These are phyloP conservation scores for Skeletonema costatum DNA, from an alignment of 108 stramenopile species.

Conservation along the genomic window DNA sequence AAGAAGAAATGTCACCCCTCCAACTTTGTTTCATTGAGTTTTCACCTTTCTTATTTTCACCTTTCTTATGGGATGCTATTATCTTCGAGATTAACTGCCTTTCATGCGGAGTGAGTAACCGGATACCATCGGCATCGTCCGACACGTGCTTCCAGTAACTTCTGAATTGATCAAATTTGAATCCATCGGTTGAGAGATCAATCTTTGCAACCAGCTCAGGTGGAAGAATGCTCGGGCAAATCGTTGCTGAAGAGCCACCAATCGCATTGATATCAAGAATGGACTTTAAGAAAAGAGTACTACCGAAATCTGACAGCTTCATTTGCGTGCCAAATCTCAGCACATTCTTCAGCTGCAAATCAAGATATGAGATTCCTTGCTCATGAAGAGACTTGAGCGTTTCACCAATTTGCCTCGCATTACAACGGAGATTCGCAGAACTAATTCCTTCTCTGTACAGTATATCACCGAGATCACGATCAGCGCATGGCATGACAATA, in stretches of 20 bases:
- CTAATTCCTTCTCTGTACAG: conserved; percentile 28
- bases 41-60: conserved; percentile 38
- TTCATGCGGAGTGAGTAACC: conserved; percentile 33
- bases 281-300: conserved; percentile 56
- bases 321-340: conserved; percentile 14
- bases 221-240: conserved; percentile 41
- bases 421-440: conserved; percentile 19
- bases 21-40: conserved; percentile 48
- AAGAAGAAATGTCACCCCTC: conserved; percentile 40
- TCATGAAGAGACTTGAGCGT: conserved; percentile 64
- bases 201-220: conserved; percentile 43
- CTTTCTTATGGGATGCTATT: conserved; percentile 48
- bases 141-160: conserved; percentile 31
- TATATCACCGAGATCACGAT: conserved; percentile 58
- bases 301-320: conserved; percentile 46
- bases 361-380: conserved; percentile 40
- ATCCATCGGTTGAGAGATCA: conserved; percentile 6
- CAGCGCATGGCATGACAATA: conserved; percentile 64
- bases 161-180: conserved; percentile 12
- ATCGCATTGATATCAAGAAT: conserved; percentile 35
- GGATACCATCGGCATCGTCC: conserved; percentile 31
- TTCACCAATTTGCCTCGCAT: conserved; percentile 45
- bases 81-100: conserved; percentile 36
- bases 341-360: conserved; percentile 30
- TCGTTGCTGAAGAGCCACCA: conserved; percentile 58